Base-by-base conservation (phyloP, 495 filamentous ascomycete species). In the Podospora pseudocomata region DNA sequence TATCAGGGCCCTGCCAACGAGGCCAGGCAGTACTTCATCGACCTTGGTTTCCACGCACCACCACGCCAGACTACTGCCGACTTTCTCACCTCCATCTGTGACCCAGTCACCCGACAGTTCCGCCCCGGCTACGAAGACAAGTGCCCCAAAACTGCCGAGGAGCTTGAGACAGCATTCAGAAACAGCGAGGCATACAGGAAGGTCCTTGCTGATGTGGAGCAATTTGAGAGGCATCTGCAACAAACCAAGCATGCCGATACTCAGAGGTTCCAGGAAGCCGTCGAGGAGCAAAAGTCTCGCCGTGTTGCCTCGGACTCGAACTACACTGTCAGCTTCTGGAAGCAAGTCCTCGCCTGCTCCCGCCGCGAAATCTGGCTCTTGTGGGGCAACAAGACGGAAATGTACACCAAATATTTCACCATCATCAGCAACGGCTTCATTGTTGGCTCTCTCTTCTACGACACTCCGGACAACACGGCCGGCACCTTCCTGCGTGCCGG, bases 391-490 rank as follows among this genome's bases (percentile, higher is more conserved):
- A 87, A 86, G 71, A 81, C 84, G 0, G 85, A 84, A 13, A 83
- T 88, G 56, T 73, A 85, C 70, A 88, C 88, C 76, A 88, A 88
- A 74, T 86, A 87, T 68, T 79, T 75, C 65, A 74, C 68, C 60
- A 76, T 76, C 55, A 68, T 91, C 32, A 89, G 92, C 76, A 88
- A 91, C 71, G 87, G 89, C 27, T 78, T 95, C 5, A 91, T 96
- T 64, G 85, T 93, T 20, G 91, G 92, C 53, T 89, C 86, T 67
- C 73, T 93, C 13, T 96, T 94, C 73, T 94, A 86, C 77, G 80
- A 93, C 57, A 83, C 89, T 1, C 89, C 89, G 0, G 65, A 81
- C 11, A 91, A 88, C 72, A 76, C 82, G 0, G 70, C 72, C 0
- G 87, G 87, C 6, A 79, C 82, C 55, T 86, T 89, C 72, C 73